Evolutionary conservation across 2,329 filamentous ascomycete species (phyloP).

Genomic region (Cadophora luteo-olivacea): DNA sequence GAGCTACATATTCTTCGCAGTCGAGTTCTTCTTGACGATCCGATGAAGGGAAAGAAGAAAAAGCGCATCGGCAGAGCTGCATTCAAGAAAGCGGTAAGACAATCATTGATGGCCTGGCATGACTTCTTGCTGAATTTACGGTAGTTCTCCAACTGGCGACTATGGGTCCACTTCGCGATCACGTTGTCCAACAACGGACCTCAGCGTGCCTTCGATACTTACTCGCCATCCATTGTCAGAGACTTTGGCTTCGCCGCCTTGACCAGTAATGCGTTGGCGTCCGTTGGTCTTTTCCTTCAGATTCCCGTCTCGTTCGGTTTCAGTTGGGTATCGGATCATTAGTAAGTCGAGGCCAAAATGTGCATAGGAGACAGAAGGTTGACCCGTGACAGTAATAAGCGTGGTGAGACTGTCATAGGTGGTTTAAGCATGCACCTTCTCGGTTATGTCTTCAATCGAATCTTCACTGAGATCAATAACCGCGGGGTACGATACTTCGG

Average conservation of each 20-base stretch:
- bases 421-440: constrained; percentile 19
- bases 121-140: not conserved
- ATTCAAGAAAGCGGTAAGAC: constrained; percentile 22
- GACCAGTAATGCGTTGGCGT: constrained; percentile 43
- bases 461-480: constrained; percentile 19
- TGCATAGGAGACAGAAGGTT: too few relatives aligned
- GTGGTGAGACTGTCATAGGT: constrained; percentile 20
- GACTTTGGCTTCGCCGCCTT: constrained; percentile 38
- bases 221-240: constrained; percentile 41
- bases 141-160: constrained; percentile 34
- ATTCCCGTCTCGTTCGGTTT: constrained; percentile 30
- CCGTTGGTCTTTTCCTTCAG: constrained; percentile 33
- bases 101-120: not conserved
- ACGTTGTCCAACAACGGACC: constrained; percentile 33
- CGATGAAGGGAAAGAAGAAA: constrained; percentile 26
- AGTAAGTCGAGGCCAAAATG: too few relatives aligned
- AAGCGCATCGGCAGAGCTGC: constrained; percentile 46
- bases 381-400: too few relatives aligned
- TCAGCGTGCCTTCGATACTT: constrained; percentile 42
- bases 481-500: constrained; percentile 18
- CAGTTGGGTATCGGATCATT: constrained; percentile 22
- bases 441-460: constrained; percentile 22
- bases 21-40: constrained; percentile 18
- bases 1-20: constrained; percentile 19
- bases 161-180: constrained; percentile 40